Base-by-base conservation (phyloP, 495 filamentous ascomycete genomes). In the Annulohypoxylon nitens region DNA sequence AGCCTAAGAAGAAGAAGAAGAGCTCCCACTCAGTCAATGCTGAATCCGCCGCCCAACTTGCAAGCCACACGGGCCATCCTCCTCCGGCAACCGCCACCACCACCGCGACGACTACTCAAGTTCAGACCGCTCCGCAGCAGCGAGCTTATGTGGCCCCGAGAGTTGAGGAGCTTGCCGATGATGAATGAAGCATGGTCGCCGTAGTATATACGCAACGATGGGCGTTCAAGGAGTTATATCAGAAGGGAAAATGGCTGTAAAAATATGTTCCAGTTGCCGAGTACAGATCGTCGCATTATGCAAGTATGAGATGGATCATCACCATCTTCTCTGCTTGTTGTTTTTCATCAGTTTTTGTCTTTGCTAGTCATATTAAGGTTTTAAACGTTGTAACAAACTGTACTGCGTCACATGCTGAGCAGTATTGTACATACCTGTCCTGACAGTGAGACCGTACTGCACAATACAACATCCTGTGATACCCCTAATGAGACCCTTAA, bases 161-260 rank as follows among this genome's bases (percentile, higher is more conserved):
- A 47, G 90, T 93, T 6, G 91, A 93, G 77, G 91, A 93, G 71
- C 83, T 88, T 7, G 87, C 84, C 41, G 90, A 92, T 72, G 90
- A 90, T 76, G 83, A 83, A 75, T 82, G 30, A 76, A 65, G 41
- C 61, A 53, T 48, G 41, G n/a, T 48, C 33, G 26, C 26, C 26
- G 48, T 36, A 23, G 57, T 60, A 66, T 69, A 69, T 72, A 65
- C 41, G 64, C 68, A 69, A 69, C 69, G 30, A 70, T 39, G 54
- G 73, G 73, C 73, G 73, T 75, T 75, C 16, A 45, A 60, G 73
- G 69, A 72, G 64, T 69, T 75, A 23, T 18, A 45, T 63, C 62
- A n/a, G 25, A 47, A 65, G 20, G 26, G 59, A 47, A 63, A 66
- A 68, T 57, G 63, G 54, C 36, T 75, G 72, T 75, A 75, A 23